Conservation (phyloP, 768 basidiomycete species). For the Tephrocybe sp. region DNA sequence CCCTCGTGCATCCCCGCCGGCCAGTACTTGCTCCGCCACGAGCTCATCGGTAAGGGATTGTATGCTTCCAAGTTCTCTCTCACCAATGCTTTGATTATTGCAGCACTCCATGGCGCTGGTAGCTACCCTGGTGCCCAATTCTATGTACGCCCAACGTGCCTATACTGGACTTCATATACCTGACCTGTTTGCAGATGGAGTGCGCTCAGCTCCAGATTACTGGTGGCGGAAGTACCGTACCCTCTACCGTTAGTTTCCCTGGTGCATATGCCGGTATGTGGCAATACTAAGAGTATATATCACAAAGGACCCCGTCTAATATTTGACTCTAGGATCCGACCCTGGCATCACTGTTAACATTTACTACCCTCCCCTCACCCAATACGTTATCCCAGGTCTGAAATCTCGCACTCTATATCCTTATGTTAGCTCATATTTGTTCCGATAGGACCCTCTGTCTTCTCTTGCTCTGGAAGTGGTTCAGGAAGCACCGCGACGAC, state of each 20-base stretch:
- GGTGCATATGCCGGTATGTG: slow-evolving; percentile 41
- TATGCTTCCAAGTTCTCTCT: neutral
- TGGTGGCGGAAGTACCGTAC: slow-evolving; percentile 41
- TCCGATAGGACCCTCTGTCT: slow-evolving; percentile 34
- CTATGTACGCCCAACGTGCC: slow-evolving; percentile 36
- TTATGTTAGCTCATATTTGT: neutral
- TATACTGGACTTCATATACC: neutral
- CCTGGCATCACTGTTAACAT: slow-evolving; percentile 49
- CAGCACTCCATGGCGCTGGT: slow-evolving; percentile 44
- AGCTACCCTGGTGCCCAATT: slow-evolving; percentile 58
- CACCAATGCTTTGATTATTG: neutral
- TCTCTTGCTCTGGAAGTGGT: slow-evolving; percentile 34
- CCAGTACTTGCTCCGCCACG: slow-evolving; percentile 49
- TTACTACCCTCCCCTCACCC: slow-evolving; percentile 39
- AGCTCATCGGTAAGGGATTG: slow-evolving; percentile 45
- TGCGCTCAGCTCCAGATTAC: slow-evolving; percentile 48
- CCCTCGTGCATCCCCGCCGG: slow-evolving; percentile 46
- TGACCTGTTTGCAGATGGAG: slow-evolving; percentile 35
- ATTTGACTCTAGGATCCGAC: slow-evolving; percentile 31
- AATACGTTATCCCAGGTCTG: slow-evolving; percentile 43
- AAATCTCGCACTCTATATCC: neutral
- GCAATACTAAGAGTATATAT: neutral
- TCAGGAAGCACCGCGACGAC: slow-evolving; percentile 15
- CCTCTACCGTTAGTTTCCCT: slow-evolving; percentile 47
- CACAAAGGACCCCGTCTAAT: neutral